Percentiles rank a stretch among this genome's conserved stretches.
Evolutionary conservation across 2,329 filamentous ascomycete genomes (phyloP).

Genomic region (Colletotrichum sp.): DNA sequence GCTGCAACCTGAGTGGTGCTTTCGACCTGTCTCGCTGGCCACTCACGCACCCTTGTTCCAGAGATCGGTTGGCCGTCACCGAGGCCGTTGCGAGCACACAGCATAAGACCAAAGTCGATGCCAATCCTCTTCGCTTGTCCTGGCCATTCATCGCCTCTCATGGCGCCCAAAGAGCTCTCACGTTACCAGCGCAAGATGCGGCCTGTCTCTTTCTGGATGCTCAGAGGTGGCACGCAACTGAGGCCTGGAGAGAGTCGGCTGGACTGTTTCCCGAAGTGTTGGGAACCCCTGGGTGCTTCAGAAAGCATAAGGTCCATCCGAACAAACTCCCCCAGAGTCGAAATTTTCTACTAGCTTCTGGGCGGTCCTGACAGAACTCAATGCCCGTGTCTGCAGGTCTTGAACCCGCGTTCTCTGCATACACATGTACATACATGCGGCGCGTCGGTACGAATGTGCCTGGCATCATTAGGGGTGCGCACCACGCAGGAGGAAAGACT

Average conservation of each 20-base stretch:
- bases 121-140: background rate
- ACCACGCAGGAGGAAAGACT: slow-evolving; percentile 6
- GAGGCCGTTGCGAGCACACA: background rate
- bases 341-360: background rate
- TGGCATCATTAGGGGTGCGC: slow-evolving; percentile 6
- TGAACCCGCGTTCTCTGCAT: background rate
- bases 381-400: slow-evolving; percentile 7
- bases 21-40: background rate
- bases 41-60: slow-evolving; percentile 1
- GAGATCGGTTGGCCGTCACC: background rate
- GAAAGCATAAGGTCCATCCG: background rate
- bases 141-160: background rate
- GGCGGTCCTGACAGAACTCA: background rate
- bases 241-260: background rate
- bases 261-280: background rate
- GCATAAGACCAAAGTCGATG: background rate
- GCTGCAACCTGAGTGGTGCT: slow-evolving; percentile 4
- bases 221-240: background rate
- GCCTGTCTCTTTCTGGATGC: background rate
- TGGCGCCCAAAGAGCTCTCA: background rate
- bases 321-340: background rate
- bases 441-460: background rate
- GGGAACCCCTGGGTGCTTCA: background rate
- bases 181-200: background rate
- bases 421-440: background rate